Conservation (phyloP, 345 rosid genomes). For the Microthlaspi erraticum region DNA sequence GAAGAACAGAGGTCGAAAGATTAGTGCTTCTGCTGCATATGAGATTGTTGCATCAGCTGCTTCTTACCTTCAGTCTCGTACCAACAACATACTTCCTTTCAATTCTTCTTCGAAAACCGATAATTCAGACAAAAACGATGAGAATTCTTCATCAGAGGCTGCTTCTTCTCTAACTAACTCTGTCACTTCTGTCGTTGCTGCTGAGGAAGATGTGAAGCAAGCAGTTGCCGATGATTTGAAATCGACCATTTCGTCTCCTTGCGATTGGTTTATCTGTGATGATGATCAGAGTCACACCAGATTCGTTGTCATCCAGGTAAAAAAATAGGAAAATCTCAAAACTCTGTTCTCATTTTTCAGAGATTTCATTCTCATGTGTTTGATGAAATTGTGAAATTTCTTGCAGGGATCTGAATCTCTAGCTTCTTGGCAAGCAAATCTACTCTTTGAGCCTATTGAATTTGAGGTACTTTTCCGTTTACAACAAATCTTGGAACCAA, state of each 20-base stretch:
- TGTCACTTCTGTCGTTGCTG: slow-evolving; percentile 93
- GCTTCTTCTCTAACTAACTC: slow-evolving; percentile 78
- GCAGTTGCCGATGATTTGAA: slow-evolving; percentile 92
- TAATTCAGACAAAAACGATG: slow-evolving; percentile 18
- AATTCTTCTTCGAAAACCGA: slow-evolving; percentile 31
- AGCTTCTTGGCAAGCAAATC: slow-evolving; percentile 90
- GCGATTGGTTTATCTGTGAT: slow-evolving; percentile 96
- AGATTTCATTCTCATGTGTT: not conserved
- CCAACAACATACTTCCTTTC: slow-evolving; percentile 66
- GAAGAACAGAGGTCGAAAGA: slow-evolving; percentile 46
- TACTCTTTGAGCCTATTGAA: slow-evolving; percentile 79
- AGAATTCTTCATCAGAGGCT: slow-evolving; percentile 48
- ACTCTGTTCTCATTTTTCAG: not conserved
- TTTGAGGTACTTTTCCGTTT: slow-evolving; percentile 62
- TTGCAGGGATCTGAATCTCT: slow-evolving; percentile 83
- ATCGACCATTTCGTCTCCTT: slow-evolving; percentile 77
- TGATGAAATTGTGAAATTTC: not conserved
- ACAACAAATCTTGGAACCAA: not conserved
- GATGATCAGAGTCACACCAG: slow-evolving; percentile 76
- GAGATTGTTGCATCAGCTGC: slow-evolving; percentile 81
- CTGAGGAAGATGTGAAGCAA: slow-evolving; percentile 94
- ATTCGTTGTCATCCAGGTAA: slow-evolving; percentile 90
- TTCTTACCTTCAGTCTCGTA: slow-evolving; percentile 73
- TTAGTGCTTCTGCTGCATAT: slow-evolving; percentile 76
- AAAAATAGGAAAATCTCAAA: not conserved